These are phyloP conservation scores for Naegleria fowleri DNA, from an alignment of 208 protist genomes.

Conservation along the genomic window DNA sequence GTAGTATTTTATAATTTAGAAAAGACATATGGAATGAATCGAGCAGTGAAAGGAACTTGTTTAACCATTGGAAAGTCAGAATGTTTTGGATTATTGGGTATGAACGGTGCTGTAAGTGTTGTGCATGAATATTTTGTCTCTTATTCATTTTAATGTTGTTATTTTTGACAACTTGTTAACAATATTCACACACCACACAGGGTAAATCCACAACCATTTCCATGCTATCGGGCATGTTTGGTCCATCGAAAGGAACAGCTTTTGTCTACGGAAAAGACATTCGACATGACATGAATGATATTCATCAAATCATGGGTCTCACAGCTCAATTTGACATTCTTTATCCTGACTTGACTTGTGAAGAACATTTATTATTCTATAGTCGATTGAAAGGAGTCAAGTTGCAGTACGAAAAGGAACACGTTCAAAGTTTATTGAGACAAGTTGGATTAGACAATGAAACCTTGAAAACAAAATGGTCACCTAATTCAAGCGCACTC, in stretches of 20 bases:
- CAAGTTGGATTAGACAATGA: not conserved
- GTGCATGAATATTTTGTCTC: no score
- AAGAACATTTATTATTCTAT: conserved; percentile 36
- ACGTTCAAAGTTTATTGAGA: not conserved
- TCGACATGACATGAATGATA: conserved; percentile 32
- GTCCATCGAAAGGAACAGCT: conserved; percentile 30
- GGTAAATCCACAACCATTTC: conserved; percentile 75
- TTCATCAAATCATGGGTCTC: conserved; percentile 33
- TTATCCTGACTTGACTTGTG: conserved; percentile 34
- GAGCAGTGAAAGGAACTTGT: conserved; percentile 54
- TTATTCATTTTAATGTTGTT: no score
- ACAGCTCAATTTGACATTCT: conserved; percentile 44
- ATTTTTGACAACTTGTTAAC: no score
- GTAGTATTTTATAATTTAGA: conserved; percentile 6
- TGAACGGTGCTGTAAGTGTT: conserved; percentile 57
- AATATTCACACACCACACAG: conserved; percentile 9
- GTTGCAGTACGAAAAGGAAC: not conserved
- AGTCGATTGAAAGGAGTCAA: not conserved
- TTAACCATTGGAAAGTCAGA: conserved; percentile 63
- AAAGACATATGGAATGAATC: not conserved
- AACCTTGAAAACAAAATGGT: not conserved
- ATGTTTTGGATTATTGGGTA: conserved; percentile 73
- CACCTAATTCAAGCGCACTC: not conserved
- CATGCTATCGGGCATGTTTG: conserved; percentile 61
- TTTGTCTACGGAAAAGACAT: conserved; percentile 30